Conservation (phyloP, 805 yeast genomes). For the Wickerhamiella azymoides region DNA sequence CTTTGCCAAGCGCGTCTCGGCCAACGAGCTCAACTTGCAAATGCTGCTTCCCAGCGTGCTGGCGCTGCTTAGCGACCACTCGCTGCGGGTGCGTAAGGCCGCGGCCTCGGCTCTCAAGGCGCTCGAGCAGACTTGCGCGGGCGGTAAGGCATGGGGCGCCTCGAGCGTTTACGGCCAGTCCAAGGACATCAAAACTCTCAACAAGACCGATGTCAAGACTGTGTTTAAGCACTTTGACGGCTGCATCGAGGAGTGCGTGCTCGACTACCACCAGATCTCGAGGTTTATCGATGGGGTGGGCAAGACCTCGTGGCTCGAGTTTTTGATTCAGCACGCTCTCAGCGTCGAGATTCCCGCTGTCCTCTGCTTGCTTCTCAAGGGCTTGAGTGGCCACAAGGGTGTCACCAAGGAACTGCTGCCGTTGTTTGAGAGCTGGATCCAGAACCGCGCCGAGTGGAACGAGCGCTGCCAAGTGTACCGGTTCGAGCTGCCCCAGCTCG, state of each 20-base stretch:
- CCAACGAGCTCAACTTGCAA: conserved; percentile 23
- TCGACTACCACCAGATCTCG: conserved; percentile 35
- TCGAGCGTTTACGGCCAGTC: conserved; percentile 38
- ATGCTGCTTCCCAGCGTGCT: conserved; percentile 24
- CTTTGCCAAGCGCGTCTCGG: conserved; percentile 12
- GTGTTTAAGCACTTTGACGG: conserved; percentile 31
- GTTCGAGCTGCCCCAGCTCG: conserved; percentile 41
- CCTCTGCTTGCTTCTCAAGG: conserved; percentile 37
- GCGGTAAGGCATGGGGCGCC: conserved; percentile 23
- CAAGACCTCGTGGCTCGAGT: conserved; percentile 20
- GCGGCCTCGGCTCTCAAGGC: conserved; percentile 18
- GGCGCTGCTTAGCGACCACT: conserved; percentile 23
- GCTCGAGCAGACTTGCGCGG: conserved; percentile 1
- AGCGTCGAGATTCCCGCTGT: conserved; percentile 38
- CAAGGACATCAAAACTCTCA: conserved; percentile 14
- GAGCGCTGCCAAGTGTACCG: conserved; percentile 34
- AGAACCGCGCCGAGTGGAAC: conserved; percentile 34
- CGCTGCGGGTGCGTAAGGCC: conserved; percentile 23
- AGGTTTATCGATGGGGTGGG: conserved; percentile 24
- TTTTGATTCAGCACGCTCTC: conserved; percentile 18
- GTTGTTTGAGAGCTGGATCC: conserved; percentile 34
- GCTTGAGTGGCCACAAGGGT: conserved; percentile 30
- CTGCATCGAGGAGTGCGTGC: conserved; percentile 30
- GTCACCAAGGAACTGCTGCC: conserved; percentile 30
- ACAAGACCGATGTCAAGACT: conserved; percentile 48